Evolutionary conservation across 345 rosid species (phyloP), one percentile per base, ranked within the genome.

Genomic region (Excoecaria cochinchinensis): DNA sequence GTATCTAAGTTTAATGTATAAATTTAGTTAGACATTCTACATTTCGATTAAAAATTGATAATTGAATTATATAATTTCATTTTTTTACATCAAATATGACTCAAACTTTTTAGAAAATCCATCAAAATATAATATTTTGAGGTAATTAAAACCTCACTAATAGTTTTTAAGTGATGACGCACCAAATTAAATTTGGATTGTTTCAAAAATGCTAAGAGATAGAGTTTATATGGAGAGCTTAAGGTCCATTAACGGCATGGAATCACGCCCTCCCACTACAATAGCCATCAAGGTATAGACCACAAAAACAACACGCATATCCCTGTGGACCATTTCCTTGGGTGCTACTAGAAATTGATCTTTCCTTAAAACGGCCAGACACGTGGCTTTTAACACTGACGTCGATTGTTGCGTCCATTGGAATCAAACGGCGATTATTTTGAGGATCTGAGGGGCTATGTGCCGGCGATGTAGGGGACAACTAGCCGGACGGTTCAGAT

Each of bases 391-490:
- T 31, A 53, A 16, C 10, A 6, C 44, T 70, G 58, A 67, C 65
- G 48, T 39, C 40, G 81, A 71, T 76, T 69, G 85, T 67, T 74
- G 50, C 36, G 81, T 52, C 72, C 48, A 58, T 17, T 58, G 6
- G 38, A 68, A 71, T 79, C 80, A 11, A 69, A 76, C 78, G 84
- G 86, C 77, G 76, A 71, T 78, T 53, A 17, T 69, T 81, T 77
- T 76, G 76, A 79, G 81, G 75, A 55, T 60, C 59, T 51, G 22
- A 5, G 39, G 12, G 81, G 25, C 59, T 38, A 19, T 0, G 10
- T 83, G 87, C 79, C 80, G 82, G 85, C 70, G 69, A 56, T 21
- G 51, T 16, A 67, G 87, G 88, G 83, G 83, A 77, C 90, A 85
- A 47, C 4, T 62, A 21, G 84, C 87, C 80, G 87, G 86, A 70